Evolutionary conservation across 441 rosid genomes (phyloP).

Genomic region (Sinapis alba): DNA sequence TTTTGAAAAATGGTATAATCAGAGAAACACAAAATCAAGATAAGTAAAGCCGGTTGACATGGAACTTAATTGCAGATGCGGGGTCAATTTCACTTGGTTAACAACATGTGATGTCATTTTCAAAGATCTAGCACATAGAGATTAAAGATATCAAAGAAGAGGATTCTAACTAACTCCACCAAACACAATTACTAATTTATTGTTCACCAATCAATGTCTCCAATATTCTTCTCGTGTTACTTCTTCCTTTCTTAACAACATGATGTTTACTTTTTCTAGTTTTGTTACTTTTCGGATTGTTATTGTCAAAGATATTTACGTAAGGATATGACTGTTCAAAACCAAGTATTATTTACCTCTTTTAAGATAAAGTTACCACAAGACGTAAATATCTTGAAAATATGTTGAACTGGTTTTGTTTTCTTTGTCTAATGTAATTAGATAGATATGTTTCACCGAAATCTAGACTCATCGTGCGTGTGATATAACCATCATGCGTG

Average conservation of each 20-base stretch:
- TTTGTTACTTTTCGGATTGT: conserved; percentile 22
- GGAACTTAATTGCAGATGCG: background rate
- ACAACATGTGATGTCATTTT: conserved; percentile 4
- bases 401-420: background rate
- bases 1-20: background rate
- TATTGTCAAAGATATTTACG: conserved; percentile 19
- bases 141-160: background rate
- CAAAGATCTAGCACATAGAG: conserved; percentile 4
- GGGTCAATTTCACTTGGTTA: conserved; percentile 2
- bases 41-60: conserved; percentile 11
- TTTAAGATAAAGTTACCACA: conserved; percentile 1
- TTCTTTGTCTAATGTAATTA: background rate
- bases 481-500: background rate
- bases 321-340: background rate
- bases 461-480: background rate
- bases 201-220: conserved; percentile 34
- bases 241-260: conserved; percentile 32
- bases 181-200: conserved; percentile 36
- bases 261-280: conserved; percentile 16
- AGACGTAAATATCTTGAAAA: background rate
- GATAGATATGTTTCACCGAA: background rate
- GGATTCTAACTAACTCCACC: conserved; percentile 37
- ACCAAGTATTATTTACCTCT: background rate
- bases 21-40: conserved; percentile 13
- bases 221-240: conserved; percentile 23